These are phyloP conservation scores for Aegilops tauschii DNA, from an alignment of 176 grass and related monocot species.

Conservation along the genomic window DNA sequence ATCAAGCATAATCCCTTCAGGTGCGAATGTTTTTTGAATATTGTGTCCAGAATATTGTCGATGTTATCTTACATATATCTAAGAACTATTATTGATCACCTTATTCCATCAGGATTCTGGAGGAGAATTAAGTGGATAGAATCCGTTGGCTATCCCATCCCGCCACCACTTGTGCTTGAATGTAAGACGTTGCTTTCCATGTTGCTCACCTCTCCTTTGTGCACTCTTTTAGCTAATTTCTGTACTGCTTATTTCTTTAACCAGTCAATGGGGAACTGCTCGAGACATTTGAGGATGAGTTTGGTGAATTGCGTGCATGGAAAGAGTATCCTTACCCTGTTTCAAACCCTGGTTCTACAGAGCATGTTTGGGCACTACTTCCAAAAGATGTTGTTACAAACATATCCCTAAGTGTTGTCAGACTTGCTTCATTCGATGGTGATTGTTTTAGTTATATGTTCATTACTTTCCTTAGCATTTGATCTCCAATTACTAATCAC, in stretches of 20 bases:
- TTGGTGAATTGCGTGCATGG: neutral
- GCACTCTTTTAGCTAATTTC: neutral
- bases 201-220: neutral
- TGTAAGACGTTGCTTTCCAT: neutral
- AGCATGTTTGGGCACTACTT: neutral
- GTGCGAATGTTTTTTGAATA: neutral
- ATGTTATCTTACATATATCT: neutral
- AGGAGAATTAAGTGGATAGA: neutral
- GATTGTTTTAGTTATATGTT: neutral
- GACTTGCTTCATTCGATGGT: conserved; percentile 25
- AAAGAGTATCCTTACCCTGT: neutral
- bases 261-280: conserved; percentile 6
- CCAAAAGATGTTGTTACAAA: neutral
- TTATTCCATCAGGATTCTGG: neutral
- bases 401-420: conserved; percentile 9
- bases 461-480: neutral
- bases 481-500: neutral
- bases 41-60: neutral
- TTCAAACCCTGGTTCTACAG: no score
- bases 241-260: neutral
- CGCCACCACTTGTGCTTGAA: neutral
- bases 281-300: conserved; percentile 4
- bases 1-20: neutral
- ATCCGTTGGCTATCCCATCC: neutral
- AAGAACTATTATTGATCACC: neutral